Percentiles rank a stretch among this genome's conserved stretches.
These are phyloP conservation scores for Epichloe hybrida DNA, from an alignment of 2,329 filamentous ascomycete genomes.

Conservation along the genomic window DNA sequence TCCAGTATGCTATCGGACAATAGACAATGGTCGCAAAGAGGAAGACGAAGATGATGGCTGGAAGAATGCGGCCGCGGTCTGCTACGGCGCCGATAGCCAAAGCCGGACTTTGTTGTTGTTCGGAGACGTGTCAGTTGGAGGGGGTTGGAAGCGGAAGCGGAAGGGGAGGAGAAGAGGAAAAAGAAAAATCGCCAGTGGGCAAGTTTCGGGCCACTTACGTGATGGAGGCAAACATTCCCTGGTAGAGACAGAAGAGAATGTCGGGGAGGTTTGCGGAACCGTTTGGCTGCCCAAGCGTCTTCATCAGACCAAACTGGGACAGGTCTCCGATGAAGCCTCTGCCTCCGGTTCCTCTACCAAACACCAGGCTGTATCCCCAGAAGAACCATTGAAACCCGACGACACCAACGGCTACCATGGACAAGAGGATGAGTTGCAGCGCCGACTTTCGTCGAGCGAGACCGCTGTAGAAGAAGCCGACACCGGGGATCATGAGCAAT, in stretches of 20 bases:
- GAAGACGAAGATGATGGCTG: conserved; percentile 54
- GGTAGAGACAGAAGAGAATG: conserved; percentile 71
- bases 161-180: neutral
- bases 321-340: conserved; percentile 69
- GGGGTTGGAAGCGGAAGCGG: too few species aligned
- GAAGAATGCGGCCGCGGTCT: conserved; percentile 47
- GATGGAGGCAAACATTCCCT: conserved; percentile 81
- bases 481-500: conserved; percentile 83
- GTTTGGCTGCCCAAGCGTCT: conserved; percentile 63
- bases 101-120: conserved; percentile 32
- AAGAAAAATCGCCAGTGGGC: neutral
- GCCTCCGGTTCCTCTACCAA: conserved; percentile 56
- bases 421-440: conserved; percentile 72
- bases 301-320: conserved; percentile 66
- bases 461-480: conserved; percentile 90
- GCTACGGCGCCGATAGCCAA: conserved; percentile 47
- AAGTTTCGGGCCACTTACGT: conserved; percentile 45
- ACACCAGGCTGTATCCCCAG: conserved; percentile 81
- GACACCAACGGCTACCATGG: conserved; percentile 66
- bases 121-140: neutral
- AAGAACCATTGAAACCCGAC: conserved; percentile 91
- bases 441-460: conserved; percentile 82
- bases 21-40: conserved; percentile 61
- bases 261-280: conserved; percentile 63
- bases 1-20: conserved; percentile 63